phyloP scores from a whole-genome alignment of 2,329 filamentous ascomycete genomes.

The Lasiodiplodia theobromae region DNA sequence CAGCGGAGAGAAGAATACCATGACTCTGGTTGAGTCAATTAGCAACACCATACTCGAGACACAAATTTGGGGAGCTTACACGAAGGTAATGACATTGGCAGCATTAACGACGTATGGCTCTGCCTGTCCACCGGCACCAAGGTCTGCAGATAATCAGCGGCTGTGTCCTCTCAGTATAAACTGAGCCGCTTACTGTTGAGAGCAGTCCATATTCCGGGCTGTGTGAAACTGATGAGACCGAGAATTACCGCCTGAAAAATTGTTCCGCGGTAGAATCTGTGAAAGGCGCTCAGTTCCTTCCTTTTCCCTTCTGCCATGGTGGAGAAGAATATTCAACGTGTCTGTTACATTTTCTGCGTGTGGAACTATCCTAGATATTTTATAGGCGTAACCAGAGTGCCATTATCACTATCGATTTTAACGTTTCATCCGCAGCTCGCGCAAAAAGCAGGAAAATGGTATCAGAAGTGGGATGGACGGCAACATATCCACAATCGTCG shows the following conservation, averaged over 20 bases:
- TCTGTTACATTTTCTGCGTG: too few relatives aligned
- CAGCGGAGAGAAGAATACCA: conserved; percentile 16
- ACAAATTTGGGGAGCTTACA: conserved; percentile 47
- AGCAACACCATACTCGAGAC: conserved; percentile 51
- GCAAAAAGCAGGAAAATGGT: conserved; percentile 15
- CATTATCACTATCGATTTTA: background rate
- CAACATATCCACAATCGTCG: background rate
- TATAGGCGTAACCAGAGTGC: background rate
- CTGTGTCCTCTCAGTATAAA: conserved; percentile 39
- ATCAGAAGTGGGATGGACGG: conserved; percentile 14
- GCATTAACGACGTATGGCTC: conserved; percentile 25
- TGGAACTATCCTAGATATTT: background rate
- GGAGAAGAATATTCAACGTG: too few relatives aligned
- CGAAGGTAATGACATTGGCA: conserved; percentile 28
- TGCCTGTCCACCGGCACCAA: conserved; percentile 35
- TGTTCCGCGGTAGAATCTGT: conserved; percentile 52
- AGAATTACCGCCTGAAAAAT: conserved; percentile 57
- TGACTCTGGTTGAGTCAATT: conserved; percentile 39
- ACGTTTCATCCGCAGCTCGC: background rate
- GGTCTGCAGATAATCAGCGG: conserved; percentile 28
- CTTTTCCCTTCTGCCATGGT: background rate
- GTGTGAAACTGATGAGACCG: conserved; percentile 54
- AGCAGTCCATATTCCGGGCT: conserved; percentile 58
- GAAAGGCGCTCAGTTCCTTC: too few relatives aligned
- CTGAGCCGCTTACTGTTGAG: conserved; percentile 49